Base-by-base conservation (phyloP, 2,329 filamentous ascomycete genomes). In the Cyphellophora attinorum region DNA sequence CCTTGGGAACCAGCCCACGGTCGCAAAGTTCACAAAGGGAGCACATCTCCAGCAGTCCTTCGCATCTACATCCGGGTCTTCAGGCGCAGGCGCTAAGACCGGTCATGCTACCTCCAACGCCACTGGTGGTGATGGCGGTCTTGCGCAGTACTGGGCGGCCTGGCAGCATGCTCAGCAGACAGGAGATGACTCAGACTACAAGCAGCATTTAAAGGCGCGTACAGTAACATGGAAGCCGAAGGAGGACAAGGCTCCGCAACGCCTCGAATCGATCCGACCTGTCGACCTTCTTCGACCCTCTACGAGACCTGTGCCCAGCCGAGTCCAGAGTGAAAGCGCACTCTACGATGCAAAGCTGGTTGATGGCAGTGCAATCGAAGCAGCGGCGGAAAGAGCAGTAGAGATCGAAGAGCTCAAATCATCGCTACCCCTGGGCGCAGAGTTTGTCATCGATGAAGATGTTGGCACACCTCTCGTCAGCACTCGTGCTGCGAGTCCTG, bases 81-180 rank as follows among this genome's bases (percentile, higher is more conserved):
- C 67, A 15, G 61, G 65, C 36, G 61, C 61, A 36, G 64, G 69
- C 41, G 66, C 71, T 41, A 63, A 69, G 46, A 58, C 67, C 39
- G 78, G 82, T 45, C 68, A 74, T 49, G 72, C 72, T 36, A 62
- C 67, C 38, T 68, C 62, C 45, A 57, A 54, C 39, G 51, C 51
- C 27, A 50, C 53, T 15, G 56, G 56, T 12, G 61, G 56, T 38
- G 73, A 81, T 62, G 73, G 73, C 44, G 82, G 81, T 40, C 56
- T 96, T 70, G 86, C 88, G 43, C 86, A 85, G 50, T 95, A 94
- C 62, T 93, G 86, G 52, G 85, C 91, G 58, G 84, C 85, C 35
- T 82, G 91, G 67, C 85, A 89, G 59, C 81, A 82, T 57, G 74
- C 79, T 45, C 78, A 89, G 56, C 70, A 70, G 39, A 68, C 71